These are phyloP conservation scores for Candida takata DNA, from an alignment of 805 yeast genomes.

Conservation along the genomic window DNA sequence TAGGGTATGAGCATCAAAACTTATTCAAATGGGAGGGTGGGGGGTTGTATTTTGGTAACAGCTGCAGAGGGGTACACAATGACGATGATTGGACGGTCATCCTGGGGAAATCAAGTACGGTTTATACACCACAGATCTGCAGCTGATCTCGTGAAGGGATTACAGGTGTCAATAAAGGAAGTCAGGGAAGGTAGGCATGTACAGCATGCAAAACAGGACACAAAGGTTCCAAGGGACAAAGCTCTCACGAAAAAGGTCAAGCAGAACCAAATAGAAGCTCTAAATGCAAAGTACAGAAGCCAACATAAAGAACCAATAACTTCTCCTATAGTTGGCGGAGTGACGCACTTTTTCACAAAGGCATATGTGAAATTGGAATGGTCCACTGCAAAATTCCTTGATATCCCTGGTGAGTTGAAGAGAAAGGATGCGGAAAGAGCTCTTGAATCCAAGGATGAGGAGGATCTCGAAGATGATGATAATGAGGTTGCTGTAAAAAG, in stretches of 20 bases:
- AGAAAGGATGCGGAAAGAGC: conserved; percentile 15
- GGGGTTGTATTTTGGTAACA: too few species aligned
- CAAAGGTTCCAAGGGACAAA: neutral
- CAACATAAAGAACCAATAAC: conserved; percentile 15
- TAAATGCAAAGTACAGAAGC: conserved; percentile 16
- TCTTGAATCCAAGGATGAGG: conserved; percentile 9
- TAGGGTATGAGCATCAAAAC: neutral
- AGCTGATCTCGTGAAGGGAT: neutral
- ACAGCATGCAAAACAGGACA: neutral
- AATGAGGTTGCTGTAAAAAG: conserved; percentile 1
- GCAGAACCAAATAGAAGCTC: conserved; percentile 3
- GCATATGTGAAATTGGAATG: conserved; percentile 48
- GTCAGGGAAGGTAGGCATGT: too few species aligned
- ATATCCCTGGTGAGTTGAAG: conserved; percentile 51
- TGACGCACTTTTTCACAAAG: conserved; percentile 38
- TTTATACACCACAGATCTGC: neutral
- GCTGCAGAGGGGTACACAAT: too few species aligned
- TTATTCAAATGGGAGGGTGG: neutral
- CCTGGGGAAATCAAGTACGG: too few species aligned
- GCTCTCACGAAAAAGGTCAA: neutral
- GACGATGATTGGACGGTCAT: too few species aligned
- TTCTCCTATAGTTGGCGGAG: conserved; percentile 17
- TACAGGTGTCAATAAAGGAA: neutral
- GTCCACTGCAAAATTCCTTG: conserved; percentile 45
- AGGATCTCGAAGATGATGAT: conserved; percentile 10